Evolutionary conservation across 306 rosid genomes (phyloP).

Genomic region (Sechiopsis laciniata): DNA sequence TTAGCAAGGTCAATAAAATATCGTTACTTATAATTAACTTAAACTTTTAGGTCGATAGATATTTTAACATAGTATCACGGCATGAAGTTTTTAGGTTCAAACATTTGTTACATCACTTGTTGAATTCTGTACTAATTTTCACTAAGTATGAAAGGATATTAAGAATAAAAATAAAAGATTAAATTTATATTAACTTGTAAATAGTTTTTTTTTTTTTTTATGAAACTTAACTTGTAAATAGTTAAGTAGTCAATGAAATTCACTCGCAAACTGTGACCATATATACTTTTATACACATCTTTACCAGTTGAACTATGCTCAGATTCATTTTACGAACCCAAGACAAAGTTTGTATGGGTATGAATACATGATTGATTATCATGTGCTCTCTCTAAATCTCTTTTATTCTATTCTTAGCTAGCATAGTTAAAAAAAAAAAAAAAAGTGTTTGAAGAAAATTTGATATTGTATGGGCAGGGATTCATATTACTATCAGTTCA

Average conservation of each 20-base stretch:
- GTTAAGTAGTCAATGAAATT: neutral
- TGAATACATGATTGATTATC: neutral
- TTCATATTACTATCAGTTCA: constrained; percentile 84
- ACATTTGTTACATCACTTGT: neutral
- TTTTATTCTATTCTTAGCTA: no score
- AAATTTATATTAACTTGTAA: no score
- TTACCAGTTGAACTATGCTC: no score
- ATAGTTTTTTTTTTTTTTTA: no score
- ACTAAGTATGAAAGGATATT: neutral
- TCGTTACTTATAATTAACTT: neutral
- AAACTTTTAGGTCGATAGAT: neutral
- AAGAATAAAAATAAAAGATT: neutral
- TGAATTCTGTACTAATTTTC: neutral
- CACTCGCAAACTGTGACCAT: neutral
- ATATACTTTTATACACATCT: no score
- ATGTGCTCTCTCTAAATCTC: no score
- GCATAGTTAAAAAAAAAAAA: no score
- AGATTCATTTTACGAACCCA: no score
- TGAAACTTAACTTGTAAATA: no score
- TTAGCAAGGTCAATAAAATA: neutral
- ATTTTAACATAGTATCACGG: neutral
- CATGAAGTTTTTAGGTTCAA: neutral
- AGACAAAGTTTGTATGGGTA: neutral
- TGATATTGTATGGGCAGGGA: constrained; percentile 34
- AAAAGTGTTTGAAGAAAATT: no score